Conservation (phyloP, 2,329 filamentous ascomycete genomes). For the Colletotrichum tropicicola region DNA sequence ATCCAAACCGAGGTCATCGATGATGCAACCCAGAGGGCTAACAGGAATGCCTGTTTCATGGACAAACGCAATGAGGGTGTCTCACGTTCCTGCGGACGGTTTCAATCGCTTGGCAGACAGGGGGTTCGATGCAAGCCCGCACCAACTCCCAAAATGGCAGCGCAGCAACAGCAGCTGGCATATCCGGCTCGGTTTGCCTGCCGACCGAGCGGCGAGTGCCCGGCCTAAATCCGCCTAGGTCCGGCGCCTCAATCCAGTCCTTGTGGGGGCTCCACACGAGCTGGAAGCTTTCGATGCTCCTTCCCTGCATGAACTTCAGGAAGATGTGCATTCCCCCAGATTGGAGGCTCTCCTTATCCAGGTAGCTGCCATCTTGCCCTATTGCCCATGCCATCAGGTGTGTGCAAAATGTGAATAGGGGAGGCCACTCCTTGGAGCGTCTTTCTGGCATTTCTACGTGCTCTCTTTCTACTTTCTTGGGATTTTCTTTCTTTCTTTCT, state of each 20-base stretch:
- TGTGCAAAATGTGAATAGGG: not conserved
- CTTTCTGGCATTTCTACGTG: slow-evolving; percentile 12
- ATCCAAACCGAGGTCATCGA: not conserved
- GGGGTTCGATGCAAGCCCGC: slow-evolving; percentile 12
- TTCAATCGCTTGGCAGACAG: slow-evolving; percentile 27
- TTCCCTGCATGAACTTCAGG: slow-evolving; percentile 22
- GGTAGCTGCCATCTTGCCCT: not conserved
- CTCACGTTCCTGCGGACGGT: slow-evolving; percentile 25
- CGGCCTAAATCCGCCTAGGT: slow-evolving; percentile 5
- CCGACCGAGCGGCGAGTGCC: slow-evolving; percentile 3
- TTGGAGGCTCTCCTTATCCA: not conserved
- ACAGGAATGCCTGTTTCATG: slow-evolving; percentile 8
- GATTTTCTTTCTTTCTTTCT: slow-evolving; percentile 1
- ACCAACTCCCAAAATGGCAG: slow-evolving; percentile 13
- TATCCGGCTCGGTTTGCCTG: slow-evolving; percentile 12
- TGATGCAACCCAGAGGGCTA: not conserved
- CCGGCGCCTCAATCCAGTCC: not conserved
- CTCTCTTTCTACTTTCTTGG: slow-evolving; percentile 25
- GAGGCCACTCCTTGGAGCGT: not conserved
- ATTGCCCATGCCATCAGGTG: not conserved
- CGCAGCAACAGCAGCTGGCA: not conserved
- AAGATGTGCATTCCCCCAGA: not conserved
- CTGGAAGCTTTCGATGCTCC: slow-evolving; percentile 23
- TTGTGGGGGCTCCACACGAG: slow-evolving; percentile 24
- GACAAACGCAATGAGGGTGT: slow-evolving; percentile 13